These are phyloP conservation scores for Diaporthe citriasiana DNA, from an alignment of 2,329 filamentous ascomycete genomes.

Conservation along the genomic window DNA sequence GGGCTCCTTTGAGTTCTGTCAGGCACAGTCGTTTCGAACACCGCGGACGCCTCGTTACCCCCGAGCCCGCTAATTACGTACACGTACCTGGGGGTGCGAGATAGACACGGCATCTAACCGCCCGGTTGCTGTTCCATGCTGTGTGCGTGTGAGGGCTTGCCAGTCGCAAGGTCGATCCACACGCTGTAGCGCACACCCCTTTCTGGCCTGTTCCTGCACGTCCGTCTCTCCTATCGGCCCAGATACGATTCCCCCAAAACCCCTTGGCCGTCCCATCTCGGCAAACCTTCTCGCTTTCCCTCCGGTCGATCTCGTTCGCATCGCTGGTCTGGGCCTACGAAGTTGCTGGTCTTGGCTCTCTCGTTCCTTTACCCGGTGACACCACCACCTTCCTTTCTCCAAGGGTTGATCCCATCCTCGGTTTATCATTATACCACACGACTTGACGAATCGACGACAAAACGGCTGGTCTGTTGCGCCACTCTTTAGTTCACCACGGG, in stretches of 20 bases:
- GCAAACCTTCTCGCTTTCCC: slow-evolving; percentile 3
- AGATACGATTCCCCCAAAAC: slow-evolving; percentile 16
- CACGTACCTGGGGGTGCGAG: slow-evolving; percentile 19
- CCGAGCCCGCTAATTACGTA: slow-evolving; percentile 35
- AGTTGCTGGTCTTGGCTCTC: slow-evolving; percentile 39
- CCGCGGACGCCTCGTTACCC: background rate
- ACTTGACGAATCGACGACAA: slow-evolving; percentile 25
- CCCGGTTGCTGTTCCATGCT: slow-evolving; percentile 35
- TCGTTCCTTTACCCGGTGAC: slow-evolving; percentile 38
- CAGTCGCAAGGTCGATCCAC: slow-evolving; percentile 40
- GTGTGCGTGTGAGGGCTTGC: slow-evolving; percentile 32
- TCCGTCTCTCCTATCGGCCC: slow-evolving; percentile 4
- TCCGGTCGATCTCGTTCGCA: slow-evolving; percentile 37
- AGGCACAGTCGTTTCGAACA: slow-evolving; percentile 16
- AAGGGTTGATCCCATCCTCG: slow-evolving; percentile 31
- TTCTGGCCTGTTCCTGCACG: slow-evolving; percentile 15
- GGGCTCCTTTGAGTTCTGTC: slow-evolving; percentile 7
- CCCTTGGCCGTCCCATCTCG: slow-evolving; percentile 37
- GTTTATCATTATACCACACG: background rate
- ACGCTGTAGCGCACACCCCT: background rate
- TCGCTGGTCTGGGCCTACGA: slow-evolving; percentile 34
- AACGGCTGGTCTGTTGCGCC: slow-evolving; percentile 43
- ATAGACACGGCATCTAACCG: slow-evolving; percentile 40
- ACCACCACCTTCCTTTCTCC: slow-evolving; percentile 24
- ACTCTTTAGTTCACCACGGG: slow-evolving; percentile 27